These are phyloP conservation scores for Leccinum uliginosum DNA, from an alignment of 768 basidiomycete genomes.

Conservation along the genomic window DNA sequence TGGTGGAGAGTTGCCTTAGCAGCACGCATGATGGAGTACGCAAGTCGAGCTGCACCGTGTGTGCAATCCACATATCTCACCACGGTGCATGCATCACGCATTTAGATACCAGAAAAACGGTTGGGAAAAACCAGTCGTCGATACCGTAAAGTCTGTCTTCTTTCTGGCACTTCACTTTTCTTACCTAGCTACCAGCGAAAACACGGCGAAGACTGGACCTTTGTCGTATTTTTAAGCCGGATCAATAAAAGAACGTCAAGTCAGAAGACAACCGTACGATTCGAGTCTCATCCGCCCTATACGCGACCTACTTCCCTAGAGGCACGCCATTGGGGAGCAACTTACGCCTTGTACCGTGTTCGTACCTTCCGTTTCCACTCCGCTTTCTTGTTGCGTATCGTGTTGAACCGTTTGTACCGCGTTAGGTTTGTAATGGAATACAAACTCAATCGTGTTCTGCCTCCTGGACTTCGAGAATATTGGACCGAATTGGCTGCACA, in stretches of 20 bases:
- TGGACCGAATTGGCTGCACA: slow-evolving; percentile 75
- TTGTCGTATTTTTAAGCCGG: slow-evolving; percentile 60
- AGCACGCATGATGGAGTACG: neutral
- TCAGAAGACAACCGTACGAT: slow-evolving; percentile 60
- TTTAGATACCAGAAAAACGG: slow-evolving; percentile 81
- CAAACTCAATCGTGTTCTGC: slow-evolving; percentile 73
- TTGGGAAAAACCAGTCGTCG: slow-evolving; percentile 82
- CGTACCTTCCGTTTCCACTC: slow-evolving; percentile 31
- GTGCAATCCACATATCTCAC: neutral
- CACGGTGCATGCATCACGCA: neutral
- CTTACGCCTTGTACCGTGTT: slow-evolving; percentile 83
- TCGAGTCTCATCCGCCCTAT: slow-evolving; percentile 73
- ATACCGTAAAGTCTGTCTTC: slow-evolving; percentile 47
- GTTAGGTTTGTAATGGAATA: slow-evolving; percentile 69
- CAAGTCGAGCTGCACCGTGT: neutral
- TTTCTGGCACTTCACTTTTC: neutral
- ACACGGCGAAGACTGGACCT: slow-evolving; percentile 52
- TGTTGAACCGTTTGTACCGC: slow-evolving; percentile 20
- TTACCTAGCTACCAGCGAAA: slow-evolving; percentile 37
- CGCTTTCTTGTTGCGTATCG: neutral
- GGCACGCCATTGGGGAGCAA: slow-evolving; percentile 89
- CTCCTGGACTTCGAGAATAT: slow-evolving; percentile 84
- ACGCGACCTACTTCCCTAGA: slow-evolving; percentile 64
- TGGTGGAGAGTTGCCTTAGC: neutral
- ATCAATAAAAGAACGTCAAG: slow-evolving; percentile 70